Evolutionary conservation across 31 red algal genomes (phyloP).

Genomic region (Bonnemaisonia californica): DNA sequence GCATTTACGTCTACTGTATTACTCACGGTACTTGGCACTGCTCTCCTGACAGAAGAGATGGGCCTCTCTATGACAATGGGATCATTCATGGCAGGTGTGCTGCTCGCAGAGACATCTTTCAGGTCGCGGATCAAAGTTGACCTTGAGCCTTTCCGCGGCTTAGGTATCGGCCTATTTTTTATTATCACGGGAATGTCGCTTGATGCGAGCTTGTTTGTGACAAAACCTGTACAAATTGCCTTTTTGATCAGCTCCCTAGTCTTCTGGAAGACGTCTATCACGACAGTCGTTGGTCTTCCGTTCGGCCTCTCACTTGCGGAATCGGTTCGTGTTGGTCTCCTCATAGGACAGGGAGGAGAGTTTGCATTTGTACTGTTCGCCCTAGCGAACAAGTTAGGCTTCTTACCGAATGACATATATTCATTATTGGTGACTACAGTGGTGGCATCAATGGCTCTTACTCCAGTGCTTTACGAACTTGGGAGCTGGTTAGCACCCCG

Average conservation of each 20-base stretch:
- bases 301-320: slow-evolving; percentile 81
- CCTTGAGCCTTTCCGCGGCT: slow-evolving; percentile 90
- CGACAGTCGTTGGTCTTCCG: slow-evolving; percentile 66
- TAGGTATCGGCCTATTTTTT: slow-evolving; percentile 92
- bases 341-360: slow-evolving; percentile 93
- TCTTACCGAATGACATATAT: slow-evolving; percentile 78
- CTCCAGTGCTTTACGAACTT: slow-evolving; percentile 78
- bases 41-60: slow-evolving; percentile 79
- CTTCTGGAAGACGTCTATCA: slow-evolving; percentile 72
- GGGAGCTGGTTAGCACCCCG: slow-evolving; percentile 53
- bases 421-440: slow-evolving; percentile 80
- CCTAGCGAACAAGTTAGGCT: slow-evolving; percentile 83
- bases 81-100: slow-evolving; percentile 89
- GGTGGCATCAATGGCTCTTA: slow-evolving; percentile 89
- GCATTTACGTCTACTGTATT: slow-evolving; percentile 87
- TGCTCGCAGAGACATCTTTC: slow-evolving; percentile 89
- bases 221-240: slow-evolving; percentile 40
- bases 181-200: slow-evolving; percentile 91
- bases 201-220: slow-evolving; percentile 70
- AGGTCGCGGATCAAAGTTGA: slow-evolving; percentile 81
- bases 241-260: slow-evolving; percentile 67
- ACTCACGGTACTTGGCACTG: slow-evolving; percentile 83
- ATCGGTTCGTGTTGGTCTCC: slow-evolving; percentile 80
- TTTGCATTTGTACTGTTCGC: slow-evolving; percentile 98
- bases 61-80: slow-evolving; percentile 93